Base-by-base conservation (phyloP, 129 eudicot species). In the Cynara cardunculus region DNA sequence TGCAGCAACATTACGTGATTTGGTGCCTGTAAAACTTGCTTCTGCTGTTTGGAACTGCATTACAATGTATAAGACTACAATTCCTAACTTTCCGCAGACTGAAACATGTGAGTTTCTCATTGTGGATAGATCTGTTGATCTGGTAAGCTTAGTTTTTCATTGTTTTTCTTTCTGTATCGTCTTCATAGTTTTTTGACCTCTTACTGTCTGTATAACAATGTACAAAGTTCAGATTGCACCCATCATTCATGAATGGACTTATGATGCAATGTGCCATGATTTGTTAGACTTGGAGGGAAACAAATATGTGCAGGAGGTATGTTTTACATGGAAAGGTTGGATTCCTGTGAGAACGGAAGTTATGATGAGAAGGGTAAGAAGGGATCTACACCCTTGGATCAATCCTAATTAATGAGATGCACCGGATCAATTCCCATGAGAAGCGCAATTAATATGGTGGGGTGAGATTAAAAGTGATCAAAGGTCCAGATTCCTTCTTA, bases 201-300 rank as follows among this genome's bases (percentile, higher is more conserved):
- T 76, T 56, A 69, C 19, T 61, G 21, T 39, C 28, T 56, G 14
- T 75, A 27, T 74, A 61, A 78, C 64, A 37, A 74, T 35, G 31
- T 83, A 9, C 61, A 9, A 25, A 16, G n/a, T 84, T 61, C 80
- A 94, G 98, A 90, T 94, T 83, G 98, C 98, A 80, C 98, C 98
- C 9, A 82, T 94, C 53, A 92, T 94, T 76, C 98, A 94, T 74
- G 98, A 94, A 84, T 94, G 98, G 98, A 92, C 97, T 22, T 94
- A 94, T 62, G 98, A 94, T 87, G 97, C 98, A 25, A 94, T 94
- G 97, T 92, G 96, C 71, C 98, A 94, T 83, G 98, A 94, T 83
- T 84, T 94, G 44, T 88, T 94, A 46, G 96, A 85, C 6, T 81
- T 94, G 92, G 91, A 92, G 4, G 98, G 98, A 73, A 94, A 94